Conservation (phyloP, 163 green algal species). For the Chloromonas sp. region DNA sequence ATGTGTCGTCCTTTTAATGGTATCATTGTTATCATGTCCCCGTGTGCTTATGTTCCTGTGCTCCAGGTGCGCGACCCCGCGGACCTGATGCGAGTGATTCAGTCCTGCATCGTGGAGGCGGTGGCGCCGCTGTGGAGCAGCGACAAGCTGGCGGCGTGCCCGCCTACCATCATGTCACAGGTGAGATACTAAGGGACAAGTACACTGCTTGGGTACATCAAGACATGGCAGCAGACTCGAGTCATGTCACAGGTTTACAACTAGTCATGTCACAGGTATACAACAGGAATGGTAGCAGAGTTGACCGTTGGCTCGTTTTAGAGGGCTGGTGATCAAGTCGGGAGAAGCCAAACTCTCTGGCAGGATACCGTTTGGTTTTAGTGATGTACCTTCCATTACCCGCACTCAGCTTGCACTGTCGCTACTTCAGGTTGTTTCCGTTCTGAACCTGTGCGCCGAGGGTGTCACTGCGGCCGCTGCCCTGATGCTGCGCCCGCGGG, state of each 20-base stretch:
- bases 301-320: too few species aligned
- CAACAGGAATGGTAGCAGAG: too few species aligned
- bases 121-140: slow-evolving; percentile 23
- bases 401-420: too few species aligned
- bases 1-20: not conserved
- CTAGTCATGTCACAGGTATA: too few species aligned
- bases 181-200: not conserved
- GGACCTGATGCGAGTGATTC: slow-evolving; percentile 16
- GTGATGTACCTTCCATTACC: too few species aligned
- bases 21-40: not conserved
- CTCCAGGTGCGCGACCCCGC: slow-evolving; percentile 22
- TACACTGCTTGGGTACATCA: too few species aligned
- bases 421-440: slow-evolving; percentile 7
- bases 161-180: slow-evolving; percentile 16
- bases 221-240: too few species aligned
- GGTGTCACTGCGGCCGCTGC: slow-evolving; percentile 11
- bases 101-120: slow-evolving; percentile 9
- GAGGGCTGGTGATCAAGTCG: too few species aligned
- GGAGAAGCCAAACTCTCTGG: too few species aligned
- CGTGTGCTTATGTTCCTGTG: not conserved
- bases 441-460: slow-evolving; percentile 28
- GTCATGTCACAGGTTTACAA: too few species aligned
- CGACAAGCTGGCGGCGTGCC: slow-evolving; percentile 10
- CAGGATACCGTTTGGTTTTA: too few species aligned
- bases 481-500: slow-evolving; percentile 16